These are phyloP conservation scores for Leccinellum luteum DNA, from an alignment of 768 basidiomycete genomes.

Conservation along the genomic window DNA sequence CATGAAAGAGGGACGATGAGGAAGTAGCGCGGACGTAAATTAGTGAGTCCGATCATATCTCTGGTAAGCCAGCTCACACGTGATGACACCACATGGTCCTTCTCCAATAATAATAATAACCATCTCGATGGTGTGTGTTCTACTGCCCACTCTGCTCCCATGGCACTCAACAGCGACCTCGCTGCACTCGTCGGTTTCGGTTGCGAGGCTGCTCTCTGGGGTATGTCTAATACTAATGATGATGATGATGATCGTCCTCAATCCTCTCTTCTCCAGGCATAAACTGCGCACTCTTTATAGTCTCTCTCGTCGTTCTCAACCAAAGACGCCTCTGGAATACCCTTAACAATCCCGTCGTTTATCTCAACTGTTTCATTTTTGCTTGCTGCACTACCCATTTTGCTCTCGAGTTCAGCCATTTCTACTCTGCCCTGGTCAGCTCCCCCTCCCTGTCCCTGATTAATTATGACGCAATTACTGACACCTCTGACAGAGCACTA, in stretches of 20 bases:
- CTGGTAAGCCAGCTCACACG: neutral
- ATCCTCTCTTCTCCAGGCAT: constrained; percentile 7
- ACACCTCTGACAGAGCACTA: constrained; percentile 16
- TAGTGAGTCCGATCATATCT: neutral
- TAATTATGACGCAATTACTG: neutral
- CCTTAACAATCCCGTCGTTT: constrained; percentile 26
- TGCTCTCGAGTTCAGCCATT: constrained; percentile 38
- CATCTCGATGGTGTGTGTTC: neutral
- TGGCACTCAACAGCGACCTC: constrained; percentile 29
- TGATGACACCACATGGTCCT: no score
- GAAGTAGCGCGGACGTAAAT: neutral
- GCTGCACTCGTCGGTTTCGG: constrained; percentile 38
- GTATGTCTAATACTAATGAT: constrained; percentile 14
- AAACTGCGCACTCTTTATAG: constrained; percentile 28
- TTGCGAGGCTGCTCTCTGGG: constrained; percentile 37
- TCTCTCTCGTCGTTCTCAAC: constrained; percentile 26
- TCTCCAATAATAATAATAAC: neutral
- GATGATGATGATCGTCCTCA: neutral
- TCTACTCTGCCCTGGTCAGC: constrained; percentile 32
- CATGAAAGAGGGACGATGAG: constrained; percentile 1
- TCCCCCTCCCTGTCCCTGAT: neutral
- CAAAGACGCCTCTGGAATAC: constrained; percentile 6
- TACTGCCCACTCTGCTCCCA: neutral
- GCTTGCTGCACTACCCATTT: constrained; percentile 32
- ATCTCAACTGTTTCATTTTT: constrained; percentile 32